Base-by-base conservation (phyloP, 495 filamentous ascomycete genomes). In the Lepraria neglecta region DNA sequence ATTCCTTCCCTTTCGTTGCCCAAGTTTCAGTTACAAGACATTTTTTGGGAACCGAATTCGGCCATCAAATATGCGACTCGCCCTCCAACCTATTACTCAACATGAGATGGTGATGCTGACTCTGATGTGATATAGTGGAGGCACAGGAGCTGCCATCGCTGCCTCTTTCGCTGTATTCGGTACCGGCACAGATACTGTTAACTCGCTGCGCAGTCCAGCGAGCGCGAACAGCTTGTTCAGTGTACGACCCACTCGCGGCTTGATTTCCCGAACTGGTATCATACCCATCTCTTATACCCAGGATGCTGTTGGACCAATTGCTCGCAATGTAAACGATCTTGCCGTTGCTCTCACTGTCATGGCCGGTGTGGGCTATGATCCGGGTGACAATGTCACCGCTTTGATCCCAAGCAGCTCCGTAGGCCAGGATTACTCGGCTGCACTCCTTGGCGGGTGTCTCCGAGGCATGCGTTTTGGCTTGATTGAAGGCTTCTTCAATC, bases 101-200 rank as follows among this genome's bases (percentile, higher is more conserved):
- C 2, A 1, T 24, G 24, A 24, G 24, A 24, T 24, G 24, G 24
- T 24, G 24, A 24, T 1, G 1, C 24, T 24, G 12, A 11, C 6
- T 10, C 4, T 7, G 9, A 38, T 24, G 35, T 38, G 35, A 7
- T 38, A 6, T 12, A 38, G 35, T 21, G 84, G 84, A 10, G 85
- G 85, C 0, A 82, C 82, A 3, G 83, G 78, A 0, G 85, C 80
- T 0, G 82, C 80, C 2, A 69, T 88, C 19, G 82, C 82, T n/a
- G 72, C 82, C 2, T 80, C 77, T 51, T 76, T 87, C 48, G 80
- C 78, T 0, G 68, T 87, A 0, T 70, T 81, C 10, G 83, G 80
- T 0, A 81, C 78, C 28, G 85, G 85, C 0, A 82, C 82, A 3
- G 85, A 88, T 61, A 86, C 85, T 3, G 77, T 86, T 27, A 87